Evolutionary conservation across 169 alveolate genomes (phyloP), one percentile per base, ranked within the genome.

Genomic region (Plasmodium falciparum): DNA sequence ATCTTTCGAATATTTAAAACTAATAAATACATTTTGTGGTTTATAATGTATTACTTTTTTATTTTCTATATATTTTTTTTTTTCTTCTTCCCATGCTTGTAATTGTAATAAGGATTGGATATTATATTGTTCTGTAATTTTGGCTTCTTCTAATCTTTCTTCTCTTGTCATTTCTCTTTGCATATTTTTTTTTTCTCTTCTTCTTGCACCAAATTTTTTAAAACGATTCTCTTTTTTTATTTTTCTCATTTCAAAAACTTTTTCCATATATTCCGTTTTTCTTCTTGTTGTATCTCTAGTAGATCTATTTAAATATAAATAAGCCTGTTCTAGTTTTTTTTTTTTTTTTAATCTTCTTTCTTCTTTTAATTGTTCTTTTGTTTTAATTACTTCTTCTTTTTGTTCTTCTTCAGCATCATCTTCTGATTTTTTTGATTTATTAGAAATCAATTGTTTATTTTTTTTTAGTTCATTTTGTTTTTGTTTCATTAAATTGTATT

Each of bases 141-240:
- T 89, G 49, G 97, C 97, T 74, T 88, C 93, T 22, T 76, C 97
- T 71, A 95, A 88, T 71, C 94, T 91, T 83, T 95, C 97, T 52
- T 95, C 97, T 89, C 94, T 95, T 22, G 97, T 86, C 88, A 86
- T 71, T 71, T 86, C 92, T 59, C 88, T 86, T 61, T 86, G 86
- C 63, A 17, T 71, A 70, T 33, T 24, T 71, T 71, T 71, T 72
- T 86, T 59, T 33, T 61, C 62, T 72, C 20, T 61, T 86, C 59
- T 86, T 17, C 72, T 86, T 86, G 71, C 92, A 45, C 50, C 20
- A n/a, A 50, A 71, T 86, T 86, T 86, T 72, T 86, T 70, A 72
- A 65, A 67, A 52, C 92, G 86, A 52, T 70, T 73, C 72, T 86
- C 92, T 70, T 50, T 86, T 72, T 86, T 86, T 43, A 86, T 86